These are phyloP conservation scores for Lactifluus piperatus DNA, from an alignment of 768 basidiomycete genomes.

Conservation along the genomic window DNA sequence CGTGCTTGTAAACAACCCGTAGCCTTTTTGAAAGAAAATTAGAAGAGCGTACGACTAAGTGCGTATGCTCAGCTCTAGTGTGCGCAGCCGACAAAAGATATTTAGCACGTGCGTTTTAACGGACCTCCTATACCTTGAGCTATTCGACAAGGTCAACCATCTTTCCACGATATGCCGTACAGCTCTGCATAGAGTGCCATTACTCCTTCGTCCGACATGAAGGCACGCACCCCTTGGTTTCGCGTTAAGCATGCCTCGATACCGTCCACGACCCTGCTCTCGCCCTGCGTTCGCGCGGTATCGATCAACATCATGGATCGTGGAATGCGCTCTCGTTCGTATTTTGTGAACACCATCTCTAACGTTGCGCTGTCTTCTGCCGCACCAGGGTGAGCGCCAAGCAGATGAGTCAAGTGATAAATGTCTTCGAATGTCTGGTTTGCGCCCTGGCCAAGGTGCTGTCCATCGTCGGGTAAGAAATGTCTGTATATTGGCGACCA, in stretches of 20 bases:
- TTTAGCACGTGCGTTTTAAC: not conserved
- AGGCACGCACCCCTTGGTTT: constrained; percentile 23
- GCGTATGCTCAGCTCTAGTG: not conserved
- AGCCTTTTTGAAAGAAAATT: not conserved
- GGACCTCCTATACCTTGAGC: no score
- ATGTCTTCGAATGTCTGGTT: constrained; percentile 39
- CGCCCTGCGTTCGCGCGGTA: constrained; percentile 30
- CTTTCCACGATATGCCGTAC: constrained; percentile 2
- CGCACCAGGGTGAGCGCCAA: constrained; percentile 24
- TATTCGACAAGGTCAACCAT: not conserved
- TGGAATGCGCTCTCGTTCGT: constrained; percentile 30
- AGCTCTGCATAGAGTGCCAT: constrained; percentile 5
- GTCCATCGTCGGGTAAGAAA: not conserved
- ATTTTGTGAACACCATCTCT: constrained; percentile 27
- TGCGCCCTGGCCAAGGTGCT: constrained; percentile 41
- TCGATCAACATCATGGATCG: constrained; percentile 31
- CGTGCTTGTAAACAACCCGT: not conserved
- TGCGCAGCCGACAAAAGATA: not conserved
- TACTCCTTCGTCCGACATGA: constrained; percentile 15
- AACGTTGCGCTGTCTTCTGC: constrained; percentile 24
- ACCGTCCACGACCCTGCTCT: constrained; percentile 29
- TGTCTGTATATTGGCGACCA: not conserved
- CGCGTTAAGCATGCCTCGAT: constrained; percentile 27
- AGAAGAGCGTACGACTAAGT: not conserved
- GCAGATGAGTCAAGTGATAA: constrained; percentile 29